A percentile compares a stretch with the other conserved stretches of the same genome.
phyloP scores from a whole-genome alignment of 78 protist genomes.

The Polysphondylium violaceum region DNA sequence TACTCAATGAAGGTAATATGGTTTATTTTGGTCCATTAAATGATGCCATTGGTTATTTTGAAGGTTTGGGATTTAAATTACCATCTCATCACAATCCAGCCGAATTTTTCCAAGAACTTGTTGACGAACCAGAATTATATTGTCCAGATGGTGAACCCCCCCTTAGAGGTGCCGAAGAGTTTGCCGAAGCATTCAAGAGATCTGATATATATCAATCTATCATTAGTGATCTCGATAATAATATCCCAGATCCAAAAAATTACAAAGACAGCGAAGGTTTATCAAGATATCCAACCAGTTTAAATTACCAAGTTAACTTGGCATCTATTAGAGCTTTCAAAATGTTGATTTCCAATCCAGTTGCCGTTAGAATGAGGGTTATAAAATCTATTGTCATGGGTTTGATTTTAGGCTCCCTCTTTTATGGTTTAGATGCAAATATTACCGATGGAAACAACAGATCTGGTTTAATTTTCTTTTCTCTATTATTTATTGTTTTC shows the following conservation, averaged over 20 bases:
- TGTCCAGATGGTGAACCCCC: slow-evolving; percentile 46
- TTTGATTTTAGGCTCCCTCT: slow-evolving; percentile 53
- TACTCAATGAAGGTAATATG: slow-evolving; percentile 56
- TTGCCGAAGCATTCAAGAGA: slow-evolving; percentile 33
- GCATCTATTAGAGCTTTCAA: slow-evolving; percentile 47
- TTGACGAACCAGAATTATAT: slow-evolving; percentile 69
- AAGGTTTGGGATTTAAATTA: slow-evolving; percentile 53
- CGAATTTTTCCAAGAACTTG: slow-evolving; percentile 73
- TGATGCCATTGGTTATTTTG: slow-evolving; percentile 59
- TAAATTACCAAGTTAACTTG: slow-evolving; percentile 19
- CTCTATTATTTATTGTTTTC: slow-evolving; percentile 48
- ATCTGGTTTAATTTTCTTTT: slow-evolving; percentile 72
- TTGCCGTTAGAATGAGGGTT: slow-evolving; percentile 35
- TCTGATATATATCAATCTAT: slow-evolving; percentile 20
- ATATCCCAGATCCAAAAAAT: slow-evolving; percentile 2
- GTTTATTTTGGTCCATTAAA: slow-evolving; percentile 72
- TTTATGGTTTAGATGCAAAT: not conserved
- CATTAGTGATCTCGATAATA: slow-evolving; percentile 9
- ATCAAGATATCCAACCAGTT: slow-evolving; percentile 19
- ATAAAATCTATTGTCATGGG: slow-evolving; percentile 65
- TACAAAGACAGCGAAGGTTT: slow-evolving; percentile 26
- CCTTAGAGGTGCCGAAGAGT: slow-evolving; percentile 47
- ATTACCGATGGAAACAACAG: slow-evolving; percentile 42
- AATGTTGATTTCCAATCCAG: slow-evolving; percentile 58
- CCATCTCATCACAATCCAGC: slow-evolving; percentile 82